A percentile compares a stretch with the other conserved stretches of the same genome.
These are phyloP conservation scores for Vitis hybrid DNA, from an alignment of 177 flowering plant genomes.

Conservation along the genomic window DNA sequence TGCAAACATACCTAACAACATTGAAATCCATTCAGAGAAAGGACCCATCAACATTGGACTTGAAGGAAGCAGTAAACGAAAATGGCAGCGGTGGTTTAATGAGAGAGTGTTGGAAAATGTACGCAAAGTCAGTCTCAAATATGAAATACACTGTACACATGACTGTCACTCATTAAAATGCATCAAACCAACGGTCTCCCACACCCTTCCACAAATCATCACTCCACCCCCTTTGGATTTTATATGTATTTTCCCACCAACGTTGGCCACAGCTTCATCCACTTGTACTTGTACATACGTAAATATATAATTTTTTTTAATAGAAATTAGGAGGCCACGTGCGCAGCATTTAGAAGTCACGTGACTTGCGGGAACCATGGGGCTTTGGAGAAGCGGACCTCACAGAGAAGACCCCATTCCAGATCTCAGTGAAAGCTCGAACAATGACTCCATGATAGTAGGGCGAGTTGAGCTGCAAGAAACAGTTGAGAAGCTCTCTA, in stretches of 20 bases:
- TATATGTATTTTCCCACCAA: too few species aligned
- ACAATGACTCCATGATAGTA: constrained; percentile 54
- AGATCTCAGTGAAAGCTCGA: constrained; percentile 66
- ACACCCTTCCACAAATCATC: neutral
- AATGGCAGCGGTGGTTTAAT: too few species aligned
- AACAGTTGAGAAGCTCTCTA: constrained; percentile 56
- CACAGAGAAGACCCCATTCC: constrained; percentile 53
- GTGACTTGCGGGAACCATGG: constrained; percentile 25
- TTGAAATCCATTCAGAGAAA: too few species aligned
- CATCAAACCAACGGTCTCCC: constrained; percentile 2
- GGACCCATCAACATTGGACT: too few species aligned
- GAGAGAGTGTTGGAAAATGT: constrained; percentile 20
- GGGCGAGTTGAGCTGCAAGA: constrained; percentile 63
- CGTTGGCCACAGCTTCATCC: too few species aligned
- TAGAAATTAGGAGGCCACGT: constrained; percentile 15
- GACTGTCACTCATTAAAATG: neutral
- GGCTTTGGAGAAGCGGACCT: constrained; percentile 9
- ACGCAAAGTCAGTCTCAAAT: neutral
- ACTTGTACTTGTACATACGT: too few species aligned
- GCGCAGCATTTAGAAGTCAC: constrained; percentile 25
- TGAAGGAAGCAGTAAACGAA: too few species aligned
- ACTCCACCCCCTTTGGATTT: too few species aligned
- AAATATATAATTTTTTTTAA: too few species aligned
- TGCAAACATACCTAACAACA: too few species aligned
- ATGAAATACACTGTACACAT: neutral